Conservation (phyloP, 441 rosid species). For the Dalechampia spathulata region DNA sequence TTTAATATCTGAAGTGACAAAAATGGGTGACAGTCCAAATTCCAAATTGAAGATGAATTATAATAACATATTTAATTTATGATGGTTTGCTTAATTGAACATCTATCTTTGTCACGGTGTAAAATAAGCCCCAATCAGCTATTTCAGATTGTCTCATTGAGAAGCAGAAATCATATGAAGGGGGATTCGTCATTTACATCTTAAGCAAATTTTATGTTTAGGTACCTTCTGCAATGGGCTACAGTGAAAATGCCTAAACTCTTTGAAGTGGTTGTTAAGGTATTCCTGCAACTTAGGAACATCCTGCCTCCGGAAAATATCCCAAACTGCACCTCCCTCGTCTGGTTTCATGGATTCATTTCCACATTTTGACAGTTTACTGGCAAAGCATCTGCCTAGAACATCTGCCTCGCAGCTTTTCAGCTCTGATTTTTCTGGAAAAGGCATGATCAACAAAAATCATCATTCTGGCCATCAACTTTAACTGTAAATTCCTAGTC, state of each 20-base stretch:
- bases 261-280: slow-evolving; percentile 52
- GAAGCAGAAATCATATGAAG: neutral
- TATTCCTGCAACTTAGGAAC: slow-evolving; percentile 56
- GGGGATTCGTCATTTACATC: neutral
- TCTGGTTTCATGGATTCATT: slow-evolving; percentile 19
- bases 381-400: slow-evolving; percentile 8
- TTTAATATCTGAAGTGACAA: too few species aligned
- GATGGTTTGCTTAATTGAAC: too few species aligned
- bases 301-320: slow-evolving; percentile 81
- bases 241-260: slow-evolving; percentile 61
- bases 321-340: slow-evolving; percentile 83
- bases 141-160: neutral
- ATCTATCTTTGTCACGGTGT: neutral
- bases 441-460: slow-evolving; percentile 6
- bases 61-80: too few species aligned
- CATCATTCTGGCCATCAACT: neutral
- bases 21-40: too few species aligned
- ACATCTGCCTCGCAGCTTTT: slow-evolving; percentile 13
- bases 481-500: neutral
- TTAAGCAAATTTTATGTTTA: neutral
- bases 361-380: slow-evolving; percentile 10
- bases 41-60: too few species aligned
- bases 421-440: slow-evolving; percentile 7
- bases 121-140: neutral
- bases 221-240: slow-evolving; percentile 47